These are phyloP conservation scores for Candida easanensis DNA, from an alignment of 805 yeast genomes.

Conservation along the genomic window DNA sequence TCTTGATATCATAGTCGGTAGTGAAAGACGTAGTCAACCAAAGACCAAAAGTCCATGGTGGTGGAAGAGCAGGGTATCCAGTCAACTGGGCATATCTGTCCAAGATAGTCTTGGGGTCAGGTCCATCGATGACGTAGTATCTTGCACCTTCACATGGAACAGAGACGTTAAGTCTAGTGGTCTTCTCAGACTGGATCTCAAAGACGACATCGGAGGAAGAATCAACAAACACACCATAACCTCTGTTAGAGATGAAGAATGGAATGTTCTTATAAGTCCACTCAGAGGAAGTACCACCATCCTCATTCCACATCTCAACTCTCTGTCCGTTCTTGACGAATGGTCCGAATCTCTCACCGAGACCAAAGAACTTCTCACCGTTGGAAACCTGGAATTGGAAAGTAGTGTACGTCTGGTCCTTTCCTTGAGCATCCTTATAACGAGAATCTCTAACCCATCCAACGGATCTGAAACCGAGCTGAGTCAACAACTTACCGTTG, in stretches of 20 bases:
- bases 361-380: slow-evolving; percentile 25
- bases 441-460: slow-evolving; percentile 23
- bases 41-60: slow-evolving; percentile 25
- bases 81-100: slow-evolving; percentile 23
- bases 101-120: slow-evolving; percentile 24
- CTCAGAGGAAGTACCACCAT: slow-evolving; percentile 26
- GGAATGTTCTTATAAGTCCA: slow-evolving; percentile 24
- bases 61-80: slow-evolving; percentile 23
- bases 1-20: slow-evolving; percentile 23
- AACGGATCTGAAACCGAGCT: slow-evolving; percentile 24
- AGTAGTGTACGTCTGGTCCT: slow-evolving; percentile 15
- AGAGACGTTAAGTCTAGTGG: slow-evolving; percentile 21
- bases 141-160: slow-evolving; percentile 23
- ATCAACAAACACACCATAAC: slow-evolving; percentile 25
- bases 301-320: slow-evolving; percentile 26
- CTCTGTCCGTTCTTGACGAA: slow-evolving; percentile 24
- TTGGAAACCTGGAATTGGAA: slow-evolving; percentile 22
- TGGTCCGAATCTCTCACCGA: slow-evolving; percentile 27
- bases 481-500: slow-evolving; percentile 17
- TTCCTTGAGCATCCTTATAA: slow-evolving; percentile 8
- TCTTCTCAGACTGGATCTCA: slow-evolving; percentile 24
- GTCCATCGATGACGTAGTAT: slow-evolving; percentile 23
- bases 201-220: slow-evolving; percentile 19
- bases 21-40: slow-evolving; percentile 26
- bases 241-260: slow-evolving; percentile 22